These are phyloP conservation scores for Sphaerulina populicola DNA, from an alignment of 2,329 filamentous ascomycete species.

Conservation along the genomic window DNA sequence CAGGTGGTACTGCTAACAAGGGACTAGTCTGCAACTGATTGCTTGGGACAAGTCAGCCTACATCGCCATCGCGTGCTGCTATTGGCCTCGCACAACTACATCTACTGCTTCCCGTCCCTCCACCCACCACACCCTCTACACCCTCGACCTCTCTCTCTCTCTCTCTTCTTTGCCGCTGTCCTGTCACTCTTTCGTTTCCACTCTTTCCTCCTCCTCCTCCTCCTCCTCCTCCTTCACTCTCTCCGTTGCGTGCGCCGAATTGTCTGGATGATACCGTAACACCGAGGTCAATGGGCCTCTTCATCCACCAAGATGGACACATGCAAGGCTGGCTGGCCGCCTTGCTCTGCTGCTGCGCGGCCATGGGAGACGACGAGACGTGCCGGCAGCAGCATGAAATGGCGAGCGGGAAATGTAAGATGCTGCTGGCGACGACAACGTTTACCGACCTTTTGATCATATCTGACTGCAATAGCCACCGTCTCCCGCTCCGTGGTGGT, in stretches of 20 bases:
- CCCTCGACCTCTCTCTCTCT: background rate
- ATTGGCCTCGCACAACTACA: conserved; percentile 7
- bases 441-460: too few species aligned
- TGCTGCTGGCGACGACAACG: background rate
- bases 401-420: conserved; percentile 6
- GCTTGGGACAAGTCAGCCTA: too few species aligned
- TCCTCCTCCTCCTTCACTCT: background rate
- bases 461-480: too few species aligned
- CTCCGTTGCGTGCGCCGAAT: conserved; percentile 6
- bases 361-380: conserved; percentile 27
- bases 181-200: conserved; percentile 8
- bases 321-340: conserved; percentile 31
- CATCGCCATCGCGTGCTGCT: background rate
- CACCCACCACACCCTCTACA: background rate
- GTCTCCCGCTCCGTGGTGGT: conserved; percentile 6
- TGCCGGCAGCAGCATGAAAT: conserved; percentile 13
- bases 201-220: conserved; percentile 7
- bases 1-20: too few species aligned
- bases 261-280: conserved; percentile 18
- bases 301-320: conserved; percentile 26
- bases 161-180: background rate
- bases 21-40: too few species aligned
- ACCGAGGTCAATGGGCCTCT: conserved; percentile 29
- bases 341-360: conserved; percentile 30
- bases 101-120: conserved; percentile 3